Conservation (phyloP, 164 flowering plant genomes). For the Tetracentron sinense region DNA sequence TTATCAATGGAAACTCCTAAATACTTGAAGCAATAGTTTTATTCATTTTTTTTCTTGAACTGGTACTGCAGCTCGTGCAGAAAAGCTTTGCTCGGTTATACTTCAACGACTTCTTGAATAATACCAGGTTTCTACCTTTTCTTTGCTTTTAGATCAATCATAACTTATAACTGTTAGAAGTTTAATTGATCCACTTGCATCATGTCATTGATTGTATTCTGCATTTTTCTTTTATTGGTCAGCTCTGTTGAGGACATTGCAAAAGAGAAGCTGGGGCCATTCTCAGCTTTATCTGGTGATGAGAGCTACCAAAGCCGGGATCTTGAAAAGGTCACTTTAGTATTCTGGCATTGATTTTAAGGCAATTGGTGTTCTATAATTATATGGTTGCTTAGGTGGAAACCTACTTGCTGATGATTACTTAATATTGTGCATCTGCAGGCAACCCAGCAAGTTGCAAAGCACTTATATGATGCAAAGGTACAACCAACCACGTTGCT, state of each 20-base stretch:
- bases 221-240: conserved; percentile 10
- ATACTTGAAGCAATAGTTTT: background rate
- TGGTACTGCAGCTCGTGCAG: conserved; percentile 87
- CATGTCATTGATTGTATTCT: conserved; percentile 2
- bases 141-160: background rate
- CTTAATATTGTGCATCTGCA: conserved; percentile 21
- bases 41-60: conserved; percentile 14
- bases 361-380: background rate
- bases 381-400: background rate
- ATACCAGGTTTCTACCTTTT: conserved; percentile 57
- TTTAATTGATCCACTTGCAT: background rate
- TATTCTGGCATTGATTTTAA: background rate
- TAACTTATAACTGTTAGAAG: background rate
- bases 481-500: conserved; percentile 85
- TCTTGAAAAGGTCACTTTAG: conserved; percentile 77
- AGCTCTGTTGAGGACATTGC: conserved; percentile 74
- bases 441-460: conserved; percentile 85
- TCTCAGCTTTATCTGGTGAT: conserved; percentile 55
- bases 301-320: conserved; percentile 91
- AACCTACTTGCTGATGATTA: conserved; percentile 7
- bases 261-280: conserved; percentile 73
- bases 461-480: conserved; percentile 66
- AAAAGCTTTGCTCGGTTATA: conserved; percentile 91
- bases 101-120: conserved; percentile 72
- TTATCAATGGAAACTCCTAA: background rate